Conservation (phyloP, 148 eudicot genomes). For the Heliamphora exappendiculata region DNA sequence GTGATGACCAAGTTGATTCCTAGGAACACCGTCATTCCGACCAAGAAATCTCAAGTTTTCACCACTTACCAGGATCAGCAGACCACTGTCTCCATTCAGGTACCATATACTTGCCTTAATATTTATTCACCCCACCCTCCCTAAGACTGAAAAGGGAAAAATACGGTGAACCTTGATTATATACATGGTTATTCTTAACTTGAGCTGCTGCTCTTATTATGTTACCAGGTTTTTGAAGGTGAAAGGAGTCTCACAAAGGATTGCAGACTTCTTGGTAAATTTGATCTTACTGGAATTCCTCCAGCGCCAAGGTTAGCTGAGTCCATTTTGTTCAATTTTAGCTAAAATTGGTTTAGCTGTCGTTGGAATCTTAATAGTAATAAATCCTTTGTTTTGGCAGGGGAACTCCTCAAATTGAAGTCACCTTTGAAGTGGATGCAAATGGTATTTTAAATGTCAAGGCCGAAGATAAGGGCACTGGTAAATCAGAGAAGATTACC, state of each 20-base stretch:
- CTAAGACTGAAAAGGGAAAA: not conserved
- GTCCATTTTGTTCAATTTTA: not conserved
- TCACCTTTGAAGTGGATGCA: constrained; percentile 49
- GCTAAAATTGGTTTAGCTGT: not conserved
- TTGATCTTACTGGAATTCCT: constrained; percentile 29
- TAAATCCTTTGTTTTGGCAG: constrained; percentile 17
- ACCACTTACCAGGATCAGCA: constrained; percentile 38
- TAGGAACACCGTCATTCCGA: constrained; percentile 35
- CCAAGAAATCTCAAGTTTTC: constrained; percentile 39
- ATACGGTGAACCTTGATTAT: not conserved
- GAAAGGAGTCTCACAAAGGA: constrained; percentile 37
- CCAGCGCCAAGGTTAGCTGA: constrained; percentile 34
- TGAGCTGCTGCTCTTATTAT: not conserved
- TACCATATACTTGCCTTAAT: not conserved
- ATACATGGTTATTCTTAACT: not conserved
- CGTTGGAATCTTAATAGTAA: not conserved
- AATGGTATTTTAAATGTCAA: constrained; percentile 45
- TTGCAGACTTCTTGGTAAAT: constrained; percentile 29
- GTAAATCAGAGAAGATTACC: constrained; percentile 42
- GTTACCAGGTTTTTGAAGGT: constrained; percentile 30
- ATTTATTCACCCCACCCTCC: too few species aligned
- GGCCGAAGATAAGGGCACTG: constrained; percentile 51
- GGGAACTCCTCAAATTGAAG: constrained; percentile 52
- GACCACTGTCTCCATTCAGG: constrained; percentile 39
- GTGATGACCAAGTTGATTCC: constrained; percentile 41